Evolutionary conservation across 768 basidiomycete genomes (phyloP).

Genomic region (Pulveroboletus sp.): DNA sequence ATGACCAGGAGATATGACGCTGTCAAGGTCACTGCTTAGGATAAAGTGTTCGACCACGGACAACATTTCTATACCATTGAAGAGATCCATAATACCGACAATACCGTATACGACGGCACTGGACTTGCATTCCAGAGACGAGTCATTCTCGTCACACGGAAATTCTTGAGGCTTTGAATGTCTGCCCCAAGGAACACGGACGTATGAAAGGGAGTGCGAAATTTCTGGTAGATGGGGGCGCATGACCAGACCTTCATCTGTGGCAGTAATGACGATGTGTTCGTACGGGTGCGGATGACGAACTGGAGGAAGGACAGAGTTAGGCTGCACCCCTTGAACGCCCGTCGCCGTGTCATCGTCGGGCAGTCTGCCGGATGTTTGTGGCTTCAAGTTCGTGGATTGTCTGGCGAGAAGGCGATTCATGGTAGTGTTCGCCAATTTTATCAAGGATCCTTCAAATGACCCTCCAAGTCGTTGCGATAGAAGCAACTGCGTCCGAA

Average conservation of each 20-base stretch:
- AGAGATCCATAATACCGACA: slow-evolving; percentile 68
- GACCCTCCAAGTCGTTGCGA: neutral
- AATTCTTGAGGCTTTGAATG: slow-evolving; percentile 49
- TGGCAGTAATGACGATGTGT: slow-evolving; percentile 56
- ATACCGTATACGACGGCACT: slow-evolving; percentile 68
- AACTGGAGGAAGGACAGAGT: slow-evolving; percentile 58
- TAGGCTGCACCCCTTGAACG: slow-evolving; percentile 46
- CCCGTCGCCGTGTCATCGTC: slow-evolving; percentile 8
- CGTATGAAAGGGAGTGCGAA: slow-evolving; percentile 30
- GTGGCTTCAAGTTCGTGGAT: slow-evolving; percentile 11
- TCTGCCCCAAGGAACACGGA: slow-evolving; percentile 62
- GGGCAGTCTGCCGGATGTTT: neutral
- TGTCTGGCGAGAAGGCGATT: slow-evolving; percentile 29
- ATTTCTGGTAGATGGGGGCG: slow-evolving; percentile 45
- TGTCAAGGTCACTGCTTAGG: slow-evolving; percentile 29
- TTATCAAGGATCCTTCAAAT: neutral
- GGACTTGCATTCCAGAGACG: slow-evolving; percentile 48
- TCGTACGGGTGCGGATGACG: slow-evolving; percentile 75
- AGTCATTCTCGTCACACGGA: slow-evolving; percentile 28
- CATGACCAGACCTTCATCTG: slow-evolving; percentile 61
- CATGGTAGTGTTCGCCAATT: slow-evolving; percentile 18
- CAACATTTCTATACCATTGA: slow-evolving; percentile 46
- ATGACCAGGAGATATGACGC: slow-evolving; percentile 77
- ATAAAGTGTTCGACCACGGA: neutral
- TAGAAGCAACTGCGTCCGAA: slow-evolving; percentile 3